Evolutionary conservation across 2,329 filamentous ascomycete genomes (phyloP).

Genomic region (Hypoxylon rubiginosum): DNA sequence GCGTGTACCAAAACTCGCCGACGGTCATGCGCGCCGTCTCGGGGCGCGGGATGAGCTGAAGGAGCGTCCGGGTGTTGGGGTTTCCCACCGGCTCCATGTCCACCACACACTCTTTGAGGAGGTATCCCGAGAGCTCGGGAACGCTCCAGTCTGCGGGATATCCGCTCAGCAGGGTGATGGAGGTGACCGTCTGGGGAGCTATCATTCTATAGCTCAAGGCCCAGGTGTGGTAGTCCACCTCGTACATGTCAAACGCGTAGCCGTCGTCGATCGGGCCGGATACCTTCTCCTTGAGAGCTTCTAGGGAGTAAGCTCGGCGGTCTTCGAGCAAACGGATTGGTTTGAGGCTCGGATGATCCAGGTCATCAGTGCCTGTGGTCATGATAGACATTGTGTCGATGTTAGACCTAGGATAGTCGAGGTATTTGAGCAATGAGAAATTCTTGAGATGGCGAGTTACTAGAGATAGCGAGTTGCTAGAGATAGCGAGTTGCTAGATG

Average conservation of each 20-base stretch:
- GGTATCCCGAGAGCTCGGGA: neutral
- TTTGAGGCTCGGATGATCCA: no score
- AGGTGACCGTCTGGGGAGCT: neutral
- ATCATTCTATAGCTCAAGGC: neutral
- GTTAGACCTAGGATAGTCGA: no score
- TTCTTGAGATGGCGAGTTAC: no score
- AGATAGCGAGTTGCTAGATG: no score
- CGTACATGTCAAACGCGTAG: neutral
- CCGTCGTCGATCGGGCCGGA: no score
- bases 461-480: no score
- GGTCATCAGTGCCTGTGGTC: no score
- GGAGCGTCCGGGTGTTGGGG: neutral
- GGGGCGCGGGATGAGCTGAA: constrained; percentile 1
- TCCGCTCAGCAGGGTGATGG: neutral
- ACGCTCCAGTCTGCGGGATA: neutral
- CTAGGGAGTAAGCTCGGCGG: no score
- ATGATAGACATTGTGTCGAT: no score
- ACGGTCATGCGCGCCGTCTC: constrained; percentile 3
- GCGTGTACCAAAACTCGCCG: constrained; percentile 16
- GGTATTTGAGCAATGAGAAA: no score
- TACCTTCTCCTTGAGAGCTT: no score
- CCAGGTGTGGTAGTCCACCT: neutral
- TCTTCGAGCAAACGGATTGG: no score
- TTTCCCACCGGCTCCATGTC: neutral
- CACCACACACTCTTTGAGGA: neutral